phyloP scores from a whole-genome alignment of 2,329 filamentous ascomycete species.

The Epichloe aotearoae region DNA sequence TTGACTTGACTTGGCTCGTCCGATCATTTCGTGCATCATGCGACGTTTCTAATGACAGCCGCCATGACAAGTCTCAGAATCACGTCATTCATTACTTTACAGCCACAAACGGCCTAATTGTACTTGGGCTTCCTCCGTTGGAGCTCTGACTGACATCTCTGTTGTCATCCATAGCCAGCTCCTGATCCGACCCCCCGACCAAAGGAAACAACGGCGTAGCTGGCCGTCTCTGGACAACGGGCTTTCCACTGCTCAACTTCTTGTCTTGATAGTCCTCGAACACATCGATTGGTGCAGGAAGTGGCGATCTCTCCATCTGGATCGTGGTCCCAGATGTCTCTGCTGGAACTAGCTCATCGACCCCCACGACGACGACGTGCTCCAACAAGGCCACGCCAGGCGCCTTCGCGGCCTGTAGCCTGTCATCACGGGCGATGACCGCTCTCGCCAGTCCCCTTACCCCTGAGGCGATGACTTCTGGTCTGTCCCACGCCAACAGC shows the following conservation, averaged over 20 bases:
- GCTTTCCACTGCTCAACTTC: not conserved
- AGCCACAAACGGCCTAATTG: slow-evolving; percentile 6
- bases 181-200: not conserved
- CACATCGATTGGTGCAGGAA: not conserved
- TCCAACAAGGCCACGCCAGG: slow-evolving; percentile 19
- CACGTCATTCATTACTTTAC: not conserved
- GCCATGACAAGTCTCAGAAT: too few species aligned
- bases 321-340: slow-evolving; percentile 8
- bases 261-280: not conserved
- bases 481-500: slow-evolving; percentile 34
- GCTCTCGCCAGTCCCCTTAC: slow-evolving; percentile 26
- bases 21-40: too few species aligned
- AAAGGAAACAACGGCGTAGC: not conserved
- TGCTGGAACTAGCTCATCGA: slow-evolving; percentile 8
- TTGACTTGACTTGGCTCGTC: too few species aligned
- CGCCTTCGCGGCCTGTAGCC: slow-evolving; percentile 18
- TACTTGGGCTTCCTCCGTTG: slow-evolving; percentile 7
- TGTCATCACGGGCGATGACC: slow-evolving; percentile 23
- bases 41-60: too few species aligned
- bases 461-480: slow-evolving; percentile 30
- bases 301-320: not conserved
- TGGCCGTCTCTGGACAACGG: not conserved
- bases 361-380: slow-evolving; percentile 21
- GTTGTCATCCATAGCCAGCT: not conserved
- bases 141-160: not conserved